A percentile compares a stretch with the other conserved stretches of the same genome.
Conservation (phyloP, 1,284 basidiomycete species). For the Apiotrichum domesticum region DNA sequence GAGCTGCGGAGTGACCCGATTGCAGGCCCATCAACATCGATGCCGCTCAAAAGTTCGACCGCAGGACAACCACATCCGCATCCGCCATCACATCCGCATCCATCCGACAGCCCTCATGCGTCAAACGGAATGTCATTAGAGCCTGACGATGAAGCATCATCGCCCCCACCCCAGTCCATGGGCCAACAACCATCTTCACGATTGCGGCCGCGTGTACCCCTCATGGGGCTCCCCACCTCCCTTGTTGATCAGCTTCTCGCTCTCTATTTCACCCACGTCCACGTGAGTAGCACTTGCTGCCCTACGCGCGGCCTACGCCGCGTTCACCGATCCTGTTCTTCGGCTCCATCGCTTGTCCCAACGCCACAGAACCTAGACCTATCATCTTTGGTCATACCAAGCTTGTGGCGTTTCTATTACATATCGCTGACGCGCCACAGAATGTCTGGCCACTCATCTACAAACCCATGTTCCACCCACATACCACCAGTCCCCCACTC, state of each 20-base stretch:
- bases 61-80: too few relatives aligned
- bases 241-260: conserved; percentile 33
- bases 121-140: too few relatives aligned
- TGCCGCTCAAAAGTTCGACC: too few relatives aligned
- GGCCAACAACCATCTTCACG: background rate
- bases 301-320: too few relatives aligned
- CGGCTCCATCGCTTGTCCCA: too few relatives aligned
- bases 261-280: conserved; percentile 39
- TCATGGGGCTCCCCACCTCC: conserved; percentile 20
- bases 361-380: too few relatives aligned
- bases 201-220: background rate
- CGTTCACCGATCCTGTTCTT: too few relatives aligned
- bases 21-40: background rate
- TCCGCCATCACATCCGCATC: too few relatives aligned
- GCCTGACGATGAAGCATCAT: background rate
- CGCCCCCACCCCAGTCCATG: background rate
- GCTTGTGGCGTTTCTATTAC: too few relatives aligned
- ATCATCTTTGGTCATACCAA: too few relatives aligned
- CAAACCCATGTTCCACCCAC: conserved; percentile 39
- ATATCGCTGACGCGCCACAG: conserved; percentile 10
- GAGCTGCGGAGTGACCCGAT: background rate
- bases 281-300: conserved; percentile 18
- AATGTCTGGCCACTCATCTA: conserved; percentile 45
- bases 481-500: conserved; percentile 26
- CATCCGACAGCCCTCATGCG: too few relatives aligned